Percentiles rank a stretch among this genome's conserved stretches.
Evolutionary conservation across 2,329 filamentous ascomycete genomes (phyloP).

Genomic region (Neonectria magnoliae): DNA sequence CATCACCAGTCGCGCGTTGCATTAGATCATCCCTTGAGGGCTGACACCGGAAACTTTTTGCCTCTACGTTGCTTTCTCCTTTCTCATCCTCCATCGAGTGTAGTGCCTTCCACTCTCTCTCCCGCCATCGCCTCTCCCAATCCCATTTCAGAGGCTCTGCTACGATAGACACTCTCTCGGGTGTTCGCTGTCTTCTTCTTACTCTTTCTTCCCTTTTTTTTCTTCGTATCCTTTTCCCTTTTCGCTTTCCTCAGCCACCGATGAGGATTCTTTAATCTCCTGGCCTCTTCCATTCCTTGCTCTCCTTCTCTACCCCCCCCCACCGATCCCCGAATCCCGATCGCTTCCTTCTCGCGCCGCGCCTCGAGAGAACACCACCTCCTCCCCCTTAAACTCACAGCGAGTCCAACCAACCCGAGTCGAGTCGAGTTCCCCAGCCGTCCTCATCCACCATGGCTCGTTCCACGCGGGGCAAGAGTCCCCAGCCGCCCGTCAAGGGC

Average conservation of each 20-base stretch:
- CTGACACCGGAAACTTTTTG: background rate
- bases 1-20: constrained; percentile 27
- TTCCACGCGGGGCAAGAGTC: constrained; percentile 50
- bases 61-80: constrained; percentile 20
- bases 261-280: constrained; percentile 40
- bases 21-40: constrained; percentile 35
- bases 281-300: constrained; percentile 28
- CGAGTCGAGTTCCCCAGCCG: constrained; percentile 15
- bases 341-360: constrained; percentile 11
- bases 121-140: constrained; percentile 22
- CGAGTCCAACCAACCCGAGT: constrained; percentile 32
- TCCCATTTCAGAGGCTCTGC: constrained; percentile 26
- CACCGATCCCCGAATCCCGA: constrained; percentile 13
- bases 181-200: constrained; percentile 28
- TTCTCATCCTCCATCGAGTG: constrained; percentile 29
- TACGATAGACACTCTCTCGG: constrained; percentile 31
- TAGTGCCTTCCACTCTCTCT: constrained; percentile 12
- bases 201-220: constrained; percentile 8
- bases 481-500: constrained; percentile 45
- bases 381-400: constrained; percentile 5
- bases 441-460: constrained; percentile 47
- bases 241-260: constrained; percentile 24
- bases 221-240: constrained; percentile 20
- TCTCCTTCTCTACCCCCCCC: constrained; percentile 21
- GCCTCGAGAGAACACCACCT: constrained; percentile 20